Evolutionary conservation across 2,329 filamentous ascomycete species (phyloP), one percentile per base, ranked within the genome.

Genomic region (Hypoxylon sp.): DNA sequence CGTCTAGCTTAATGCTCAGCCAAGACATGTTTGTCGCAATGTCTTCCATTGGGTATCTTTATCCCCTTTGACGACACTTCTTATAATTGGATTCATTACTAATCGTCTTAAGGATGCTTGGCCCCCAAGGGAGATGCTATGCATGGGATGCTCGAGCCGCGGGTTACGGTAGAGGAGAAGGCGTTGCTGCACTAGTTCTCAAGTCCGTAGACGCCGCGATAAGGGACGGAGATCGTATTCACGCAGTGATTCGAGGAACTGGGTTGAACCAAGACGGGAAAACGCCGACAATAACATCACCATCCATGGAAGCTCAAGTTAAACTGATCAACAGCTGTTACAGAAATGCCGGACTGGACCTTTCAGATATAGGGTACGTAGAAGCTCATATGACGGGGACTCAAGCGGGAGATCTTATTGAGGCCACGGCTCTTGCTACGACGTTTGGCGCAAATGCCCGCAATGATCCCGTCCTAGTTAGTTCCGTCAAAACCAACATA

Each of bases 391-490:
- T 59, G 1, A 69, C 67, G 0, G 61, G 62, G 1, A 64, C 61
- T 0, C 31, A 12, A 6, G 36, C 31, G 2, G 66, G 67, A 2
- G 68, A 69, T 40, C 51, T 57, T 1, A 35, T 56, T 3, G 68
- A 70, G 42, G 57, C 63, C 2, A 37, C 29, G 27, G 56, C 53
- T 2, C 8, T 57, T 1, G 37, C 40, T 8, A 37, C 5, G n/a
- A 25, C n/a, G 48, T 53, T 13, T 16, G 52, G 26, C n/a, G n/a
- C n/a, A 9, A 25, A 20, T 7, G 23, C 11, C 36, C 7, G 78
- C 75, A n/a, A 66, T 71, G 29, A 81, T 82, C 5, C 76, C 78
- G 0, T 74, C 74, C 7, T 73, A 74, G 68, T 32, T 67, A 80
- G 51, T 7, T 7, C 23, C 12, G 19, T 75, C 77, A 66, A 75